Percentiles rank a stretch among this genome's conserved stretches.
These are phyloP conservation scores for Telfairia occidentalis DNA, from an alignment of 331 rosid species.

Conservation along the genomic window DNA sequence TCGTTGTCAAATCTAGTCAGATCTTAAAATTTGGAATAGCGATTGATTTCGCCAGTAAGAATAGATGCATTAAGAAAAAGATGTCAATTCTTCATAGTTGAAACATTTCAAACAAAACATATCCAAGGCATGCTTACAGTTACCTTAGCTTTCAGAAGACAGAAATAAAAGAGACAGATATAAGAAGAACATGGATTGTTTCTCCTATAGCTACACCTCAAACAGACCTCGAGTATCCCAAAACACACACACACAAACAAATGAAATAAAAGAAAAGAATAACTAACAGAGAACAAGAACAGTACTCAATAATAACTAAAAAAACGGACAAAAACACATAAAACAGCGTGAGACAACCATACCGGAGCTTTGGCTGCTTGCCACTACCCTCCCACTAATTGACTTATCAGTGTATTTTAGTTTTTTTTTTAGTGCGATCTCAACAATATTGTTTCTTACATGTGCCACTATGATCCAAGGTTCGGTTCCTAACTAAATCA, in stretches of 20 bases:
- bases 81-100: not conserved
- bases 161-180: not conserved
- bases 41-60: not conserved
- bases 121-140: not conserved
- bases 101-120: not conserved
- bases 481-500: not conserved
- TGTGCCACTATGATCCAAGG: too few species aligned
- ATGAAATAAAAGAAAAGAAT: not conserved
- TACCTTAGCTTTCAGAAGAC: not conserved
- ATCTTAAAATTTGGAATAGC: not conserved
- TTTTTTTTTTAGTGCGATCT: too few species aligned
- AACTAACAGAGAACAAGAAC: not conserved
- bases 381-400: too few species aligned
- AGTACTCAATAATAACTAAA: too few species aligned
- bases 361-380: too few species aligned
- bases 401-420: too few species aligned
- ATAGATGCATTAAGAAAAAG: not conserved
- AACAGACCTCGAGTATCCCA: too few species aligned
- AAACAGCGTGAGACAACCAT: not conserved
- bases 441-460: too few species aligned
- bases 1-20: not conserved
- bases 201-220: not conserved
- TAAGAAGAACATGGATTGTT: not conserved
- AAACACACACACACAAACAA: too few species aligned
- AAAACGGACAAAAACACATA: not conserved